phyloP scores from a whole-genome alignment of 257 asterid species.

The Handroanthus guayacan region DNA sequence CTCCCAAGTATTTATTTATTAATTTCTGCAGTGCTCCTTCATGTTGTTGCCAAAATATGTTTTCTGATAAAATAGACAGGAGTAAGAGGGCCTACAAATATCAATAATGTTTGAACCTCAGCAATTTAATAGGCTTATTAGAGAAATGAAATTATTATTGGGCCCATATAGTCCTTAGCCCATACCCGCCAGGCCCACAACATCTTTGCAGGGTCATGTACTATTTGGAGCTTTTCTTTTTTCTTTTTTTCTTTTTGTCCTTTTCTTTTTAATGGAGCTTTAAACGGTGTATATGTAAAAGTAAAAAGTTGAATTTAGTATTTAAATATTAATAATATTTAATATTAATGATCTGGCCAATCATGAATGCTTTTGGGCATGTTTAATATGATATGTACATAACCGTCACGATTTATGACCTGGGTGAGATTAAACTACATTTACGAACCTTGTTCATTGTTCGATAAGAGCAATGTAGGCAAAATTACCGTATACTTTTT shows the following conservation, averaged over 20 bases:
- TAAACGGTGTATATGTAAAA: too few species aligned
- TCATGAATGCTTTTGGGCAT: too few species aligned
- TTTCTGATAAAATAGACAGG: neutral
- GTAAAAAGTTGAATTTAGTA: too few species aligned
- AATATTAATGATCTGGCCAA: too few species aligned
- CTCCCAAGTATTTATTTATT: neutral
- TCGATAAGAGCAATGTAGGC: too few species aligned
- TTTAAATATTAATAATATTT: too few species aligned
- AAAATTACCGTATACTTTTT: too few species aligned
- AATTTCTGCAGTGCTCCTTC: neutral
- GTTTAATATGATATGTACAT: too few species aligned
- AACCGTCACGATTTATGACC: too few species aligned
- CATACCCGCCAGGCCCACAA: neutral
- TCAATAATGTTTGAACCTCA: constrained; percentile 7
- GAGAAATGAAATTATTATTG: neutral
- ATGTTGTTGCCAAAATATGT: neutral
- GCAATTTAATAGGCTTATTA: constrained; percentile 7
- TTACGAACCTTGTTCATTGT: too few species aligned
- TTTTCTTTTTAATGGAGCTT: neutral
- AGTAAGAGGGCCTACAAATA: neutral
- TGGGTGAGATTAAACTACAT: too few species aligned
- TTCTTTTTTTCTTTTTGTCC: neutral
- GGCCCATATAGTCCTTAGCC: constrained; percentile 12
- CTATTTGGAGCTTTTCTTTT: neutral
- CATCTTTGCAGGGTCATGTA: neutral